Percentiles rank a stretch among this genome's conserved stretches.
phyloP scores from a whole-genome alignment of 2,329 filamentous ascomycete genomes.

The Akanthomyces dipterigenus region DNA sequence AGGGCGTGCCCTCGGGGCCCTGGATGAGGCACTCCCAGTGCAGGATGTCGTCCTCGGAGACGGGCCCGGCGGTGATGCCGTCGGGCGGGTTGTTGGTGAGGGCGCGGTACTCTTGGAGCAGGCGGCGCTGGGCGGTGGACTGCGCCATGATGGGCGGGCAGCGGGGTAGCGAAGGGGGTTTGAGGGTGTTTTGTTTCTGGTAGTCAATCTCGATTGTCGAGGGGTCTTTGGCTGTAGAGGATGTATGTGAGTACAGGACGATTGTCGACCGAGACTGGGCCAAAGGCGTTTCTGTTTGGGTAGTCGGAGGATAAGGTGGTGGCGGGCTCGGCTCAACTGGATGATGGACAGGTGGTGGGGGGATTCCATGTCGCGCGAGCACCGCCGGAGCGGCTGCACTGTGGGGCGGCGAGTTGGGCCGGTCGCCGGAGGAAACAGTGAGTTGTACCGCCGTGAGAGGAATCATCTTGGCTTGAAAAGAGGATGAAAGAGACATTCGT shows the following conservation, averaged over 20 bases:
- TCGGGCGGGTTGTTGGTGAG: slow-evolving; percentile 95
- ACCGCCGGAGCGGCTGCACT: neutral
- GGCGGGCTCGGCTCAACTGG: neutral
- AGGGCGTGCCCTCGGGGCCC: slow-evolving; percentile 91
- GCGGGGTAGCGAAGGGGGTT: neutral
- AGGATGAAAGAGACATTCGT: no score
- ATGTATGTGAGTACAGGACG: no score
- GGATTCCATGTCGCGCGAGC: no score
- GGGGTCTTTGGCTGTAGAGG: no score
- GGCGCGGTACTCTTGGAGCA: slow-evolving; percentile 93
- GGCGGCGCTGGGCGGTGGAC: slow-evolving; percentile 64
- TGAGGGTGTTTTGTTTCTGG: neutral
- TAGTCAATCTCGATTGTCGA: neutral
- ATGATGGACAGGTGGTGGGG: neutral
- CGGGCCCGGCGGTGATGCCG: slow-evolving; percentile 89
- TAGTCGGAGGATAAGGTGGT: neutral
- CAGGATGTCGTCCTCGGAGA: slow-evolving; percentile 91
- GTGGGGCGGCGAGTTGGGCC: neutral
- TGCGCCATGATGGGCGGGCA: slow-evolving; percentile 39
- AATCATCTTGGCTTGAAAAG: neutral
- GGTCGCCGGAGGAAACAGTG: neutral
- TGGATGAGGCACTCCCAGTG: slow-evolving; percentile 95
- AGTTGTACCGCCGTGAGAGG: neutral
- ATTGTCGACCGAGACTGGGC: no score
- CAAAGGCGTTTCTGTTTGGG: no score